Evolutionary conservation across 495 filamentous ascomycete genomes (phyloP).

Genomic region (Elasticomyces elasticus): DNA sequence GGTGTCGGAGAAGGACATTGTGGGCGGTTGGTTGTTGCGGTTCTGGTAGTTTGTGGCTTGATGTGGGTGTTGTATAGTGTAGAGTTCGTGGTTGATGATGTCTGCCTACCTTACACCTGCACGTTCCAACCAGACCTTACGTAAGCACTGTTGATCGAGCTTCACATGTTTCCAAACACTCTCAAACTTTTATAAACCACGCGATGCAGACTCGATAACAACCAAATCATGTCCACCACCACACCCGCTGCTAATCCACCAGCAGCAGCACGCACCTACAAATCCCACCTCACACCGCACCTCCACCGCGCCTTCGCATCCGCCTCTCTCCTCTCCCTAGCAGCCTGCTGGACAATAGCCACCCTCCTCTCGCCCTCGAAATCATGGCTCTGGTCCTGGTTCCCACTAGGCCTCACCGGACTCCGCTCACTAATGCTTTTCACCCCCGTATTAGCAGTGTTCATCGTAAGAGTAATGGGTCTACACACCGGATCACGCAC

Average conservation of each 20-base stretch:
- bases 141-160: too few species aligned
- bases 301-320: constrained; percentile 77
- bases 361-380: constrained; percentile 41
- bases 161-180: background rate
- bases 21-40: constrained; percentile 10
- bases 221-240: background rate
- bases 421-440: constrained; percentile 64
- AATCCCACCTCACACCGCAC: constrained; percentile 82
- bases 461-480: constrained; percentile 77
- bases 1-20: constrained; percentile 87
- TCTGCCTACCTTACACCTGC: background rate
- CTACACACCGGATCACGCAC: constrained; percentile 69
- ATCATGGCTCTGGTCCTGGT: constrained; percentile 12
- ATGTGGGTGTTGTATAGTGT: background rate
- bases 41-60: background rate
- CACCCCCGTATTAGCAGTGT: constrained; percentile 53
- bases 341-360: constrained; percentile 64
- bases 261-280: constrained; percentile 48
- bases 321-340: constrained; percentile 54
- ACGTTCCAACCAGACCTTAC: too few species aligned
- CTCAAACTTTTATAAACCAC: background rate
- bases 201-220: background rate
- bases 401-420: constrained; percentile 13
- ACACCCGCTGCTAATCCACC: background rate
- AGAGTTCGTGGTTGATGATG: background rate